Conservation (phyloP, 176 grass and related monocot species). For the Luzula sylvatica region DNA sequence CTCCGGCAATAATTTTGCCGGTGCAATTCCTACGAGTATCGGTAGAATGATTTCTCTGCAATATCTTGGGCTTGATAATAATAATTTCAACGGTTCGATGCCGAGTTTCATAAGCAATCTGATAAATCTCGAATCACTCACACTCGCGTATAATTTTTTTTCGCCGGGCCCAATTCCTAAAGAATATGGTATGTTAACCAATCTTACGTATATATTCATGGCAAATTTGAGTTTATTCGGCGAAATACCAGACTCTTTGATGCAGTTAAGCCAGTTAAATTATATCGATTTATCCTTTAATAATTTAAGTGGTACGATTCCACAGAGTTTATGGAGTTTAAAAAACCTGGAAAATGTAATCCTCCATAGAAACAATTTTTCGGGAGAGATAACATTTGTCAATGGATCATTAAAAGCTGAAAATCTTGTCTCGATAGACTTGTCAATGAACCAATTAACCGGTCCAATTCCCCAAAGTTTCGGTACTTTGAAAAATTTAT, state of each 20-base stretch:
- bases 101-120: slow-evolving; percentile 39
- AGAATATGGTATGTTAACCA: slow-evolving; percentile 34
- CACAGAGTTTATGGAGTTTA: slow-evolving; percentile 45
- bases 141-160: slow-evolving; percentile 24
- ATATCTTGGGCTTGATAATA: slow-evolving; percentile 20
- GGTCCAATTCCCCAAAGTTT: slow-evolving; percentile 57
- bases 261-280: slow-evolving; percentile 16
- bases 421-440: slow-evolving; percentile 16
- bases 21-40: slow-evolving; percentile 34
- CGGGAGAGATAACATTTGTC: slow-evolving; percentile 19
- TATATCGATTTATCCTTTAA: slow-evolving; percentile 14
- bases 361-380: slow-evolving; percentile 13
- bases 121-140: slow-evolving; percentile 18
- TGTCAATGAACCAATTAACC: slow-evolving; percentile 34
- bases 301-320: slow-evolving; percentile 37
- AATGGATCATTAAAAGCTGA: slow-evolving; percentile 19
- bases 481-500: slow-evolving; percentile 31
- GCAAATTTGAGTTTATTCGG: slow-evolving; percentile 15
- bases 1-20: slow-evolving; percentile 19
- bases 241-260: slow-evolving; percentile 28
- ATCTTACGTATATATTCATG: slow-evolving; percentile 6
- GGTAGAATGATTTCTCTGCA: slow-evolving; percentile 22
- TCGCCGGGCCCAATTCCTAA: slow-evolving; percentile 19
- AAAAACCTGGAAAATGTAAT: slow-evolving; percentile 10
- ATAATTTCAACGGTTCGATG: slow-evolving; percentile 25